Base-by-base conservation (phyloP, 257 asterid genomes). In the Jacaranda mimosifolia region DNA sequence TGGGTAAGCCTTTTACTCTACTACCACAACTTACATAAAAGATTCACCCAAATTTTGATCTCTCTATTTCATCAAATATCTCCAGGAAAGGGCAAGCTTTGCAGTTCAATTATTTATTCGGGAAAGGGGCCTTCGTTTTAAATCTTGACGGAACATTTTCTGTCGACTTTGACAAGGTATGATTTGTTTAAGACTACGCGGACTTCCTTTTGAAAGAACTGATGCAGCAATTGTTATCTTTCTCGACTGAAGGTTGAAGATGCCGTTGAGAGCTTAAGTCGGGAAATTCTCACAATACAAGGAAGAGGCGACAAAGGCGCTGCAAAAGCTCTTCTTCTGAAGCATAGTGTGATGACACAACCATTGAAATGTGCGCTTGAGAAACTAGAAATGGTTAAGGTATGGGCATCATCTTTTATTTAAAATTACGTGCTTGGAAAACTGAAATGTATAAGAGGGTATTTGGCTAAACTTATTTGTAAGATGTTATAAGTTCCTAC, bases 11-110 rank as follows among this genome's bases (percentile, higher is more conserved):
- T 36, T 40, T 38, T 5, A 45, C 48, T 74, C 71, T 45, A 40
- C 70, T 77, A 9, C 78, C 68, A 26, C 63, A 59, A 11, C 59
- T 38, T 42, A 21, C 48, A 63, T 18, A 15, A 38, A 15, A 14
- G 65, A 75, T 74, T 69, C 21, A 26, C 70, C 6, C 69, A 35
- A 48, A 7, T 48, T 36, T 75, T 80, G 68, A 84, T 49, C 80
- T 43, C 52, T 49, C 4, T 45, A 19, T 49, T 72, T 77, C 48
- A 58, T 64, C 18, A 14, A 58, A 77, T 40, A n/a, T 81, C 63
- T 78, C 58, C 84, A 95, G 99, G 84, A 95, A 90, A 86, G 99
- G 99, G 58, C 98, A 92, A 77, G 99, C 99, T 11, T 85, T 95
- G 89, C 97, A 93, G 89, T 95, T 95, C 60, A 93, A 93, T 49